Conservation (phyloP, 179 eudicot species). For the Amaranthus tricolor region DNA sequence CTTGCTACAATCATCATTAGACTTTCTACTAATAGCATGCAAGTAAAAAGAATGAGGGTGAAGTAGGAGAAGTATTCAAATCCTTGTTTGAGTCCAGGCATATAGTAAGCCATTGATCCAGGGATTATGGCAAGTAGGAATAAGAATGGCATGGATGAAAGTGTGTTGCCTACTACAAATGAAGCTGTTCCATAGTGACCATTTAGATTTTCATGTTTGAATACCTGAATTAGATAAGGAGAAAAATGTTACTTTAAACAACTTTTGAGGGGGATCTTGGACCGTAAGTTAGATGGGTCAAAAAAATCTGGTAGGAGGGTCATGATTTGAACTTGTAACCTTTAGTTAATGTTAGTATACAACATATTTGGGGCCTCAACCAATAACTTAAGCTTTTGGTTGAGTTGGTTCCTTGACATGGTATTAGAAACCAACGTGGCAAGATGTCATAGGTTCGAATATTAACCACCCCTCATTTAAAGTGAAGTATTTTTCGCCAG, state of each 20-base stretch:
- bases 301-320: not conserved
- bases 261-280: no score
- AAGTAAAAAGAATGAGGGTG: slow-evolving; percentile 24
- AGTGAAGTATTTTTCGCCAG: no score
- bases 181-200: slow-evolving; percentile 51
- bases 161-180: slow-evolving; percentile 45
- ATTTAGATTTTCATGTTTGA: slow-evolving; percentile 47
- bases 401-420: no score
- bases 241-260: no score
- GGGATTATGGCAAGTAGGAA: slow-evolving; percentile 40
- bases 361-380: no score
- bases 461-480: no score
- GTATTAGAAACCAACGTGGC: no score
- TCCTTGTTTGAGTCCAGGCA: slow-evolving; percentile 42
- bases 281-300: no score
- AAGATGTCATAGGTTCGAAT: no score
- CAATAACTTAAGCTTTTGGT: no score
- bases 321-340: not conserved
- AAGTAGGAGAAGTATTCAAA: slow-evolving; percentile 38
- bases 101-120: slow-evolving; percentile 48
- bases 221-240: slow-evolving; percentile 31
- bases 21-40: slow-evolving; percentile 52
- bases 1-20: slow-evolving; percentile 58
- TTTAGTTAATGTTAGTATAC: no score
- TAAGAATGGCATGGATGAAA: slow-evolving; percentile 48